Conservation (phyloP, 2,329 filamentous ascomycete genomes). For the Penicillium sp. region DNA sequence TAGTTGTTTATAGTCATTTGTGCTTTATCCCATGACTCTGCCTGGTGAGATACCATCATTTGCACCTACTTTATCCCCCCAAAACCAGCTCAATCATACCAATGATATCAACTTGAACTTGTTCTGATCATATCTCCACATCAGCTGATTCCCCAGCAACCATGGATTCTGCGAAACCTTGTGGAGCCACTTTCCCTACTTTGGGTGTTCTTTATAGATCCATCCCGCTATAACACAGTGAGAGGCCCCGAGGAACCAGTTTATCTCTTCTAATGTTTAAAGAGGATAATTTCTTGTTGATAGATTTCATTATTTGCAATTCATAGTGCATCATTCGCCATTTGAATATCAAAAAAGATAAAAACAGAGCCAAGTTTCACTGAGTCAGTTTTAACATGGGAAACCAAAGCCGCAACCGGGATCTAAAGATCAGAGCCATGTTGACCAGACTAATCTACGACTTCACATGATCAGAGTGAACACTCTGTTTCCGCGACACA, state of each 20-base stretch:
- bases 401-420: background rate
- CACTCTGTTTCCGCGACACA: background rate
- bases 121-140: constrained; percentile 10
- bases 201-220: background rate
- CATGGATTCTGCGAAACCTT: constrained; percentile 14
- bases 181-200: constrained; percentile 6
- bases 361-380: background rate
- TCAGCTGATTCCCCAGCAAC: constrained; percentile 15
- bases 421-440: background rate
- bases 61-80: background rate
- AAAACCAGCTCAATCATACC: background rate
- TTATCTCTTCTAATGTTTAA: background rate
- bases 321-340: too few species aligned
- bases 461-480: constrained; percentile 4
- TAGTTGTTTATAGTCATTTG: constrained; percentile 3
- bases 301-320: background rate
- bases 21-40: background rate
- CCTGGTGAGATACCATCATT: background rate
- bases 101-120: background rate
- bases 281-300: background rate
- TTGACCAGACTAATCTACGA: background rate
- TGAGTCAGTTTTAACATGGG: background rate
- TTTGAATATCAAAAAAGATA: background rate
- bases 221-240: background rate
- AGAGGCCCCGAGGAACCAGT: too few species aligned